phyloP scores from a whole-genome alignment of 257 asterid genomes.

The Gentiana dahurica region DNA sequence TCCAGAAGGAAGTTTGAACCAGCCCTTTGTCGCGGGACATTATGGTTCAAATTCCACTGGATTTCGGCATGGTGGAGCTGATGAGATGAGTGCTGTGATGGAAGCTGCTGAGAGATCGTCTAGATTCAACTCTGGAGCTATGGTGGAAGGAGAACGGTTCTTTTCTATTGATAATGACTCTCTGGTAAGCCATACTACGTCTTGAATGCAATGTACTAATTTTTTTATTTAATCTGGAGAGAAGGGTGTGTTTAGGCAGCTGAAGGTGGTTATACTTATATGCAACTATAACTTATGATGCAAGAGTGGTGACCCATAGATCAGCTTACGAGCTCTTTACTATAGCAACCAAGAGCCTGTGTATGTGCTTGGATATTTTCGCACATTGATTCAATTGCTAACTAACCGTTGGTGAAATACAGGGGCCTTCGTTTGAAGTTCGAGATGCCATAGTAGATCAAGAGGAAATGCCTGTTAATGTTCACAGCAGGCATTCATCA shows the following conservation, averaged over 20 bases:
- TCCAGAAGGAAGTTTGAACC: conserved; percentile 38
- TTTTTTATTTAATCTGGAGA: conserved; percentile 9
- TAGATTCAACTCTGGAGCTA: conserved; percentile 40
- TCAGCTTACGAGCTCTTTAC: too few species aligned
- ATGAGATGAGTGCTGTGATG: conserved; percentile 22
- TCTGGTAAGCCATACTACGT: conserved; percentile 32
- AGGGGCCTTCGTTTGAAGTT: conserved; percentile 44
- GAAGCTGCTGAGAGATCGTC: conserved; percentile 43
- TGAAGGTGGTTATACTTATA: conserved; percentile 7
- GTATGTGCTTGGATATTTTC: too few species aligned
- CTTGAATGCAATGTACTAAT: neutral
- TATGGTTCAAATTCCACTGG: conserved; percentile 53
- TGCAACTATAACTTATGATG: too few species aligned
- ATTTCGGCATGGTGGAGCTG: conserved; percentile 34
- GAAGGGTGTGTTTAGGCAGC: conserved; percentile 17
- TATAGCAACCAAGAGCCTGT: too few species aligned
- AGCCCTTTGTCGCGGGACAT: conserved; percentile 40
- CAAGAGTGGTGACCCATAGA: too few species aligned
- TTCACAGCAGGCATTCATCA: conserved; percentile 43
- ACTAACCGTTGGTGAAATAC: conserved; percentile 10
- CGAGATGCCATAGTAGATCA: conserved; percentile 29
- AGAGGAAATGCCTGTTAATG: conserved; percentile 31
- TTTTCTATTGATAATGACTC: conserved; percentile 29
- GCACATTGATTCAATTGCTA: too few species aligned
- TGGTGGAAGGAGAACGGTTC: conserved; percentile 28